Percentiles rank a stretch among this genome's conserved stretches.
Evolutionary conservation across 2,329 filamentous ascomycete genomes (phyloP).

Genomic region (Hypoxylon sp.): DNA sequence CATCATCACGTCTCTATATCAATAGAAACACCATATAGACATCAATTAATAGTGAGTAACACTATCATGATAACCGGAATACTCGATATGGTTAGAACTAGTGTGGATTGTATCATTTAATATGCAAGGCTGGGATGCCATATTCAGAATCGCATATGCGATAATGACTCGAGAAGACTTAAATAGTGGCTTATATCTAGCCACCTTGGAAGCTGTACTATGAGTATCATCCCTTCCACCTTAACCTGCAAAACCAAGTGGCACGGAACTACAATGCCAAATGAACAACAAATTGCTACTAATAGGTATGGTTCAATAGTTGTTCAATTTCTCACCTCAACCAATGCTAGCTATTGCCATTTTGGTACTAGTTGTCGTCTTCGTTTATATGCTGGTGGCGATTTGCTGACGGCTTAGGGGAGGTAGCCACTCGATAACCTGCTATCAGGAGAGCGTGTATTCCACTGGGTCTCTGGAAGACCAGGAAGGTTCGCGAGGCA

Average conservation of each 20-base stretch:
- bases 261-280: constrained; percentile 31
- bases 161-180: constrained; percentile 25
- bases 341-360: constrained; percentile 8
- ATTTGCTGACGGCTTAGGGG: constrained; percentile 22
- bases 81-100: constrained; percentile 25
- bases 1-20: neutral
- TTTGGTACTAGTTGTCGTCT: neutral
- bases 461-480: constrained; percentile 32
- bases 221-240: constrained; percentile 5
- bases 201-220: neutral
- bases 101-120: constrained; percentile 1
- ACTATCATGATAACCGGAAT: constrained; percentile 17
- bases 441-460: constrained; percentile 41
- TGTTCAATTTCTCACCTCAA: constrained; percentile 12
- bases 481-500: constrained; percentile 35
- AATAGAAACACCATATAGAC: neutral
- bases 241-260: constrained; percentile 2
- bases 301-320: constrained; percentile 31
- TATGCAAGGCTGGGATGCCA: constrained; percentile 29
- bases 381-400: constrained; percentile 2
- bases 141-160: constrained; percentile 43
- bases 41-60: neutral
- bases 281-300: constrained; percentile 31
- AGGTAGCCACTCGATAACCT: constrained; percentile 26
- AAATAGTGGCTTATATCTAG: constrained; percentile 6